Base-by-base conservation (phyloP, 2,329 filamentous ascomycete genomes). In the Colletotrichum orbiculare region DNA sequence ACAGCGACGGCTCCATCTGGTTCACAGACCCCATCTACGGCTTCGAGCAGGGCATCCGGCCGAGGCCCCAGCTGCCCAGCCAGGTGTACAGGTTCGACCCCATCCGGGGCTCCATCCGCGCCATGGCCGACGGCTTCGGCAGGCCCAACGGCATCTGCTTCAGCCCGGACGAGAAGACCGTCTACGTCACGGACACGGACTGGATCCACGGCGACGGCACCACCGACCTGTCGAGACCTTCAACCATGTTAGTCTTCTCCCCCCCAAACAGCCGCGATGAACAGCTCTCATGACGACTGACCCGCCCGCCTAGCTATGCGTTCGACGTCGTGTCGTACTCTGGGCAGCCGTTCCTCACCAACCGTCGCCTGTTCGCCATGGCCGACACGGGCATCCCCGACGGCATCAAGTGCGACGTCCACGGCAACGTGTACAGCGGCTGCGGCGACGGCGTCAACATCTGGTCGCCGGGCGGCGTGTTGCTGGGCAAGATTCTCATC, bases 21-120 rank as follows among this genome's bases (percentile, higher is more conserved):
- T 85, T 85, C 68, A 84, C 82, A 0, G 82, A 85, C 68, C 81
- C 82, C 0, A 74, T 76, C 6, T 85, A 85, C 68, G 83, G 82
- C 4, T 78, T 73, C 45, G 78, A 83, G 58, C 82, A 84, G 67
- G 79, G 81, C 4, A 81, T 82, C 66, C 75, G 82, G n/a, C 79
- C 79, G 7, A 69, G 71, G 13, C 81, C 82, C 1, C 72, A 74
- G 42, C 62, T 85, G 8, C 82, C 82, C 0, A 78, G 74, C 58
- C 80, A 82, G 62, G 82, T 85, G 2, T 85, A 85, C 68, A 75
- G 82, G 6, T 83, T 78, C 52, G 77, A 82, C 35, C 77, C 81
- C 0, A 62, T 69, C 0, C 79, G 70, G 12, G 75, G 74, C 10
- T 78, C 78, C 0, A 72, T 82, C 4, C 74, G 81, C 12, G 81